Percentiles rank a stretch among this genome's conserved stretches.
These are phyloP conservation scores for Lasiosphaeris hirsuta DNA, from an alignment of 495 filamentous ascomycete species.

Conservation along the genomic window DNA sequence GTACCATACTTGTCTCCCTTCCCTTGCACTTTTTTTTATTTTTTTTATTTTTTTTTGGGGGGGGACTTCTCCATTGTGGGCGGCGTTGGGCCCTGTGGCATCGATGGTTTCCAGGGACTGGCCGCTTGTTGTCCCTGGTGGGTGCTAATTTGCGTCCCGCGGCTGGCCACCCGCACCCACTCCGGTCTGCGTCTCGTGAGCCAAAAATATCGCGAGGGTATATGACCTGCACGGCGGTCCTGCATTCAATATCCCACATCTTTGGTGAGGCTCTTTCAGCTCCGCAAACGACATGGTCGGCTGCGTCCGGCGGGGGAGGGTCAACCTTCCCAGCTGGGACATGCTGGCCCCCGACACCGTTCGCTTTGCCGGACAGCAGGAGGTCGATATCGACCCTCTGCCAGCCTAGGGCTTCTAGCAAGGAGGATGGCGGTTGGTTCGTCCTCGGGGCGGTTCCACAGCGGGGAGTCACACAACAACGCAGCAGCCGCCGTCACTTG, in stretches of 20 bases:
- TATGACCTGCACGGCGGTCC: constrained; percentile 16
- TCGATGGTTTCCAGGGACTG: neutral
- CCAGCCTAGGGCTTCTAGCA: neutral
- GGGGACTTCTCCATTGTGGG: neutral
- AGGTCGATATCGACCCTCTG: too few relatives aligned
- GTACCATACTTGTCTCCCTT: constrained; percentile 2
- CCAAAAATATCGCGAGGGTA: constrained; percentile 22
- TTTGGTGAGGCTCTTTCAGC: constrained; percentile 20
- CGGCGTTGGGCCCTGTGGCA: neutral
- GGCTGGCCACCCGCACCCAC: constrained; percentile 4
- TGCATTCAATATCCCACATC: constrained; percentile 9
- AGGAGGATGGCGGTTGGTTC: neutral
- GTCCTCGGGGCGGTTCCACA: neutral
- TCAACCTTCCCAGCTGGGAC: neutral
- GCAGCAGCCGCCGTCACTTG: constrained; percentile 9
- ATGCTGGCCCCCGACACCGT: neutral
- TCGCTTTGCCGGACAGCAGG: neutral
- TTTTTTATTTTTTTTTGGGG: neutral
- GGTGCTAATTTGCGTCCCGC: constrained; percentile 21
- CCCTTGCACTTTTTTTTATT: neutral
- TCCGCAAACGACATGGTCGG: constrained; percentile 9
- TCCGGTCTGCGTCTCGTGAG: constrained; percentile 10
- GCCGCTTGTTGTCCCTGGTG: constrained; percentile 5
- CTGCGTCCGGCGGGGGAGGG: neutral
- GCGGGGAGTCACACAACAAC: neutral